Evolutionary conservation across 2,329 filamentous ascomycete species (phyloP).

Genomic region (Venturia pyrina): DNA sequence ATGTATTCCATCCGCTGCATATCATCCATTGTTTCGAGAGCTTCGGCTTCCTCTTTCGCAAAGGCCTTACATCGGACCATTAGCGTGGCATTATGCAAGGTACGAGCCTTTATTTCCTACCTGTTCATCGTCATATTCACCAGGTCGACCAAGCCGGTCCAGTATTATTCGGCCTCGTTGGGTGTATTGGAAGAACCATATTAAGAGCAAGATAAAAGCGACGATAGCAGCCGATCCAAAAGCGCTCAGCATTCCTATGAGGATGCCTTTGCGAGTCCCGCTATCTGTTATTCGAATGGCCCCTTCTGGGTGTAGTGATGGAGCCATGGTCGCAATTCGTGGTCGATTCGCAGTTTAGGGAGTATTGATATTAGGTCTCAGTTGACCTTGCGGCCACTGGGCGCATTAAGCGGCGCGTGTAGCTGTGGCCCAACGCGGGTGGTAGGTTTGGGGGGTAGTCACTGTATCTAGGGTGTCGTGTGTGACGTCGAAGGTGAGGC

Average conservation of each 20-base stretch:
- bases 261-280: conserved; percentile 60
- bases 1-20: conserved; percentile 82
- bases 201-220: conserved; percentile 64
- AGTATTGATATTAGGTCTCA: not conserved
- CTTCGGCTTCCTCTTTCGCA: conserved; percentile 85
- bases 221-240: conserved; percentile 86
- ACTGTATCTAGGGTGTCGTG: not conserved
- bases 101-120: not conserved
- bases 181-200: conserved; percentile 94
- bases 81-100: not conserved
- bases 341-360: not conserved
- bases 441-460: not conserved
- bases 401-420: not conserved
- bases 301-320: not conserved
- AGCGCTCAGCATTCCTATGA: conserved; percentile 90
- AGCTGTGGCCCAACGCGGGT: not conserved
- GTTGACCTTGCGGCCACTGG: not conserved
- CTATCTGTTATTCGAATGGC: not conserved
- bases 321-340: not conserved
- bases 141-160: conserved; percentile 84
- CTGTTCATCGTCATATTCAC: conserved; percentile 97
- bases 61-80: conserved; percentile 46
- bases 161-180: conserved; percentile 80
- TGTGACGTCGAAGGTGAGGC: not conserved
- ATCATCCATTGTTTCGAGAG: conserved; percentile 91